These are phyloP conservation scores for Toxicodendron radicans DNA, from an alignment of 345 rosid genomes.

Conservation along the genomic window DNA sequence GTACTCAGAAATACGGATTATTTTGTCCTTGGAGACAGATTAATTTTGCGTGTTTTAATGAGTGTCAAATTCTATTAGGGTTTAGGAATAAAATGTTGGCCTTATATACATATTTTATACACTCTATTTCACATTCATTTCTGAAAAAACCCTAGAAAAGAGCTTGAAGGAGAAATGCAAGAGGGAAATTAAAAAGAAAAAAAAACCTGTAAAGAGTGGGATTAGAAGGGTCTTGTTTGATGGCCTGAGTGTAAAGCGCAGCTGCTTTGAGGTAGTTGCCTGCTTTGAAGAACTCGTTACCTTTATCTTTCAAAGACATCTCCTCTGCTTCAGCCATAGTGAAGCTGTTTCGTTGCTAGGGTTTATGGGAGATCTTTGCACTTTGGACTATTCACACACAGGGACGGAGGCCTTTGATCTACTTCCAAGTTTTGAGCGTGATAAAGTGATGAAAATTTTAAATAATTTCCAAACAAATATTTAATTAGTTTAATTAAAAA, in stretches of 20 bases:
- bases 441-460: too few relatives aligned
- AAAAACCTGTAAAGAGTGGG: conserved; percentile 82
- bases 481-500: too few relatives aligned
- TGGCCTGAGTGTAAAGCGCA: conserved; percentile 95
- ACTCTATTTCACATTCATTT: neutral
- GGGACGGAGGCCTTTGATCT: neutral
- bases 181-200: neutral
- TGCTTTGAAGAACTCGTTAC: conserved; percentile 91
- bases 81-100: neutral
- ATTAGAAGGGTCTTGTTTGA: conserved; percentile 90
- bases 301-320: conserved; percentile 78
- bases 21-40: neutral
- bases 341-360: conserved; percentile 4
- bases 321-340: conserved; percentile 49
- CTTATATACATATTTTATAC: neutral
- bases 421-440: neutral
- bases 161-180: neutral
- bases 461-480: too few relatives aligned
- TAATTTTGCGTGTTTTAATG: neutral
- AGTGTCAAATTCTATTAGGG: neutral
- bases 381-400: neutral
- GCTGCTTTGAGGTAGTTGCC: conserved; percentile 98
- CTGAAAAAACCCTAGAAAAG: neutral
- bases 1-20: neutral
- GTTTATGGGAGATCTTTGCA: conserved; percentile 11